Conservation (phyloP, 129 eudicot species). For the Mikania micrantha region DNA sequence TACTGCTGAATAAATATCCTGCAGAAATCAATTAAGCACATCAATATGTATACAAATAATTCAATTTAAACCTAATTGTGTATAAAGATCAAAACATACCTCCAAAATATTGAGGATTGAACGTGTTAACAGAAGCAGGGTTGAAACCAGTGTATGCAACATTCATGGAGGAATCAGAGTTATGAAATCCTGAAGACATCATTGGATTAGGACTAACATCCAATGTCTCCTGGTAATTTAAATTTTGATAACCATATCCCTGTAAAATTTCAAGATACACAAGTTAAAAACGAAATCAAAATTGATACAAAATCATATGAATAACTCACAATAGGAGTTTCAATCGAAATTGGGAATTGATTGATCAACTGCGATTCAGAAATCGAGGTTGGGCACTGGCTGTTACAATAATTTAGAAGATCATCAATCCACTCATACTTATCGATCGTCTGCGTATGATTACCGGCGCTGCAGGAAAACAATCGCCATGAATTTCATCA, state of each 20-base stretch:
- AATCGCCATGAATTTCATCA: background rate
- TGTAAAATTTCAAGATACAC: background rate
- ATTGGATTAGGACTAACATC: conserved; percentile 6
- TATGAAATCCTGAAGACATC: conserved; percentile 7
- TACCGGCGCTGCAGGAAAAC: conserved; percentile 1
- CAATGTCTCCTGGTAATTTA: conserved; percentile 12
- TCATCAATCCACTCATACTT: background rate
- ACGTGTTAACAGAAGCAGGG: background rate
- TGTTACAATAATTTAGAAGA: background rate
- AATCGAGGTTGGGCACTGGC: background rate
- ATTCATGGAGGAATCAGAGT: conserved; percentile 11
- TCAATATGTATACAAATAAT: background rate
- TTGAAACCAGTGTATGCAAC: background rate
- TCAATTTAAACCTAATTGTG: background rate
- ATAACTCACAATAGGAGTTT: conserved; percentile 8
- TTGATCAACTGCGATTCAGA: background rate
- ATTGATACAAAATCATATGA: background rate
- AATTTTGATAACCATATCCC: conserved; percentile 8
- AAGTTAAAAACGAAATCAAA: background rate
- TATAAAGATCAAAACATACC: conserved; percentile 16
- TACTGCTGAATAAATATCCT: conserved; percentile 24
- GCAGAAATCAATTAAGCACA: conserved; percentile 6
- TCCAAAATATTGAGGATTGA: conserved; percentile 1
- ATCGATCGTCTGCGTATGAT: background rate
- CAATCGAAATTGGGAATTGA: background rate